Conservation (phyloP, 129 eudicot genomes). For the Erigeron canadensis region DNA sequence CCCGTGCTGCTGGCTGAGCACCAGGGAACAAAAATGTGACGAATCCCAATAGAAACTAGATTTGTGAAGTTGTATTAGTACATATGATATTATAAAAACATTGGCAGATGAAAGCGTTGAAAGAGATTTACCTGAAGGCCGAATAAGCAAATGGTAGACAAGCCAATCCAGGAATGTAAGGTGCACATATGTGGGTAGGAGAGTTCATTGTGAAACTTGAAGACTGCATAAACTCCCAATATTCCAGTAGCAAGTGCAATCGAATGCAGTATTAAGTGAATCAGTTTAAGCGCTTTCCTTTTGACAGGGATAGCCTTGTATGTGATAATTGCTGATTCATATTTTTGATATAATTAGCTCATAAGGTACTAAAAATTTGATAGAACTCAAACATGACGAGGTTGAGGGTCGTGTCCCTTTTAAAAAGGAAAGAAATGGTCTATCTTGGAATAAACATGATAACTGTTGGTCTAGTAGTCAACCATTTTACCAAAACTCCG, state of each 20-base stretch:
- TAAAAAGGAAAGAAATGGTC: too few relatives aligned
- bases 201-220: constrained; percentile 59
- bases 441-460: too few relatives aligned
- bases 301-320: constrained; percentile 50
- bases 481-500: too few relatives aligned
- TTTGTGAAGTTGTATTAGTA: constrained; percentile 19
- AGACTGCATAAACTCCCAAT: constrained; percentile 62
- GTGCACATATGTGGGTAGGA: constrained; percentile 51
- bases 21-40: constrained; percentile 47
- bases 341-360: neutral
- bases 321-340: constrained; percentile 55
- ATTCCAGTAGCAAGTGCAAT: constrained; percentile 57
- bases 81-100: neutral
- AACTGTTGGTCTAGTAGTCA: too few relatives aligned
- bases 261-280: constrained; percentile 55
- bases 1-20: constrained; percentile 42
- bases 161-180: constrained; percentile 85
- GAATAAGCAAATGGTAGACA: constrained; percentile 60
- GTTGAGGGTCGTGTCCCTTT: too few relatives aligned
- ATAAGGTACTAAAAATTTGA: neutral
- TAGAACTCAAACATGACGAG: neutral
- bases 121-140: constrained; percentile 52
- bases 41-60: constrained; percentile 52
- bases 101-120: neutral
- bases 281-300: constrained; percentile 40